These are phyloP conservation scores for Apiospora kogelbergensis DNA, from an alignment of 2,329 filamentous ascomycete genomes.

Conservation along the genomic window DNA sequence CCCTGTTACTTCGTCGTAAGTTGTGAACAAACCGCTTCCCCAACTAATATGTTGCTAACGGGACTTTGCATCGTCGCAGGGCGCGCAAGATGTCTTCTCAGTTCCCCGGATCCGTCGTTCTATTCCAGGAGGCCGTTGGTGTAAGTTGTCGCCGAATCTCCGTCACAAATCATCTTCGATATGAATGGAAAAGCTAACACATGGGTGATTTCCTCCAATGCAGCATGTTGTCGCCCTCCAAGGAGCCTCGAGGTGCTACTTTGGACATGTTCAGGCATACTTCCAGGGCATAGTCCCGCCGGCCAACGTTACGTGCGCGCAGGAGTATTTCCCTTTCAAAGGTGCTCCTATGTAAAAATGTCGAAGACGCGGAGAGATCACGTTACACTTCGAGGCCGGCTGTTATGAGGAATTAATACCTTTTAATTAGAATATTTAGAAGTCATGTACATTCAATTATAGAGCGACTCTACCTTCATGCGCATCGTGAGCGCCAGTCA, in stretches of 20 bases:
- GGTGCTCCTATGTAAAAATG: conserved; percentile 10
- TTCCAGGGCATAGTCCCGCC: conserved; percentile 32
- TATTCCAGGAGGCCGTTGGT: conserved; percentile 33
- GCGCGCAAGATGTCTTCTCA: conserved; percentile 28
- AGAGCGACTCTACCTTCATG: too few species aligned
- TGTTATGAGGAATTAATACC: too few species aligned
- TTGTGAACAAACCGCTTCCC: conserved; percentile 10
- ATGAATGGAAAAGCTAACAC: conserved; percentile 18
- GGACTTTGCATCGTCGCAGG: conserved; percentile 19
- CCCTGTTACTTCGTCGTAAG: conserved; percentile 37
- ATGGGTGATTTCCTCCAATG: conserved; percentile 13
- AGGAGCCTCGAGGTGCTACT: conserved; percentile 34
- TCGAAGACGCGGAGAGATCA: not conserved
- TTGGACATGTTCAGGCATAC: conserved; percentile 37
- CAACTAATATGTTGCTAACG: conserved; percentile 12
- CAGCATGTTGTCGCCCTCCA: conserved; percentile 30
- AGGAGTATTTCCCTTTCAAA: conserved; percentile 28
- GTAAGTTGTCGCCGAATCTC: conserved; percentile 23
- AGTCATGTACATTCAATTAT: too few species aligned
- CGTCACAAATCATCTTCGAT: not conserved
- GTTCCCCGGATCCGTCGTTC: conserved; percentile 30
- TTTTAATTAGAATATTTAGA: too few species aligned
- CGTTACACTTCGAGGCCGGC: too few species aligned
- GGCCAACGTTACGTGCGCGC: conserved; percentile 32
- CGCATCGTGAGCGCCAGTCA: too few species aligned